Percentiles rank a stretch among this genome's conserved stretches.
phyloP scores from a whole-genome alignment of 1,284 basidiomycete species.

The Cutaneotrichosporon cutaneum region DNA sequence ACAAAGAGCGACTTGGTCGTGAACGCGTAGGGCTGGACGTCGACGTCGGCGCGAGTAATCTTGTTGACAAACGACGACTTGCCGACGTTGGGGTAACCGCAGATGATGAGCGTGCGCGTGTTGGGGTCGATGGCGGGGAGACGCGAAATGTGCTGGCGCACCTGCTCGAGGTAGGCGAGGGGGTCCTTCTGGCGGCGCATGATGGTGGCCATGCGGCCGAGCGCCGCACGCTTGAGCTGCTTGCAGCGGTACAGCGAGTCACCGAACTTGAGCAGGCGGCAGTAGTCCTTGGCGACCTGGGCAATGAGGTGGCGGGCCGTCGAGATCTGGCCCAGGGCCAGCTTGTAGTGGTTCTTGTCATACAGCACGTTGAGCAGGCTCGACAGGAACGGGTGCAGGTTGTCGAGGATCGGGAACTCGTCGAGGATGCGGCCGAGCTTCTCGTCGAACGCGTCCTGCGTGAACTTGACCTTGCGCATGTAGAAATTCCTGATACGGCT shows the following conservation, averaged over 20 bases:
- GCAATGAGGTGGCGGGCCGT: conserved; percentile 91
- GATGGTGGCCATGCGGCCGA: conserved; percentile 95
- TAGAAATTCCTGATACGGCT: conserved; percentile 64
- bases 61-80: conserved; percentile 99
- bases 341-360: conserved; percentile 98
- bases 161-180: conserved; percentile 92
- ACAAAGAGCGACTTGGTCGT: conserved; percentile 96
- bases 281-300: conserved; percentile 93
- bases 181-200: conserved; percentile 97
- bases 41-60: conserved; percentile 93
- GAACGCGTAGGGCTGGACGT: conserved; percentile 96
- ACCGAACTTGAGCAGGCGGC: conserved; percentile 90
- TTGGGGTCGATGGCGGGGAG: conserved; percentile 89
- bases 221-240: conserved; percentile 89
- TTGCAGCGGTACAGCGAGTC: conserved; percentile 95
- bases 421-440: conserved; percentile 89
- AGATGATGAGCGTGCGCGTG: conserved; percentile 92
- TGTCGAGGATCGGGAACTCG: conserved; percentile 97
- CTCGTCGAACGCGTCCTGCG: conserved; percentile 95
- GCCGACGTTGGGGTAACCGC: conserved; percentile 95
- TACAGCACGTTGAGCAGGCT: conserved; percentile 94
- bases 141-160: conserved; percentile 94
- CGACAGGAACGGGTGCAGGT: conserved; percentile 89
- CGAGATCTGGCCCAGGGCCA: conserved; percentile 89
- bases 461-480: conserved; percentile 99